Evolutionary conservation across 1,139 yeast genomes (phyloP), one percentile per base, ranked within the genome.

Genomic region (Lodderomyces oxycetoniae): DNA sequence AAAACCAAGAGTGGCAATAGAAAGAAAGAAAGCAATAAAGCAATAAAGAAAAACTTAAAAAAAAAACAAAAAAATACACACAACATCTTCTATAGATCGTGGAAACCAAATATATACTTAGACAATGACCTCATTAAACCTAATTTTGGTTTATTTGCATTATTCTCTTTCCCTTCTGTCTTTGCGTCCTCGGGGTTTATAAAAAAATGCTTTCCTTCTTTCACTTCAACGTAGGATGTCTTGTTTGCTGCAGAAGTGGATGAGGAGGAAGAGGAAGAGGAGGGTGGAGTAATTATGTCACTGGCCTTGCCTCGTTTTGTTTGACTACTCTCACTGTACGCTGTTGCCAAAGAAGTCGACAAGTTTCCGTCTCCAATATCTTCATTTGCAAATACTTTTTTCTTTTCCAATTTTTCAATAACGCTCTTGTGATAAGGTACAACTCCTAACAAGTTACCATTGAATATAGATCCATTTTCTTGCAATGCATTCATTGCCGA

Each of bases 401-500:
- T 61, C 30, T 79, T 75, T 19, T 80, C 77, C 36, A 81, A 59
- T 46, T 77, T 77, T 49, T 81, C 89, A 20, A 80, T 67, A 1
- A 79, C 72, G 25, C 64, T 65, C 45, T 74, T 77, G 33, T 73
- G 65, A 55, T 81, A 75, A 26, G 91, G 78, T 12, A 84, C 77
- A 38, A 91, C 91, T 1, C 96, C 95, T 37, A 86, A 65, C 35
- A 82, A 67, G 12, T 74, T 71, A 0, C 88, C 91, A 35, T 80
- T 81, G 46, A 81, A 71, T 2, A 82, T 74, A 13, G 71, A 61
- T 1, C 94, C 94, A 50, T 85, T 86, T 48, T 88, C 95, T 44
- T 80, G 79, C 28, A 88, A 61, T 0, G 97, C 96, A 37, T 93
- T 79, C 17, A 78, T 59, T 1, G 96, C 96, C 9, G 89, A 73